Conservation (phyloP, 768 basidiomycete species). For the Leccinum olivaceopallidum region DNA sequence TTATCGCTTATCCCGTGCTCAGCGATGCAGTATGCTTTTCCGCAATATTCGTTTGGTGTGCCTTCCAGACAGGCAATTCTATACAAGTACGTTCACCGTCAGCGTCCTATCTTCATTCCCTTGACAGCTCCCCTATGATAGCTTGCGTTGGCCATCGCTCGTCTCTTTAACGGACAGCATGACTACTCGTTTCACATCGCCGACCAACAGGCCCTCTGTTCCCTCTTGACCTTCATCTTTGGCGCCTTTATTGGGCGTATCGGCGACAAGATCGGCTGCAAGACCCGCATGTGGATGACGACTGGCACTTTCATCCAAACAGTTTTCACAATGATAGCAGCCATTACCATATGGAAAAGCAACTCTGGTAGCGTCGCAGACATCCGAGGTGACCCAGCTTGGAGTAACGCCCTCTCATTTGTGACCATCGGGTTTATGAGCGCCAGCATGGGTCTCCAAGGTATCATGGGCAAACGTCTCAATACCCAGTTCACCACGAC, state of each 20-base stretch:
- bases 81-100: slow-evolving; percentile 47
- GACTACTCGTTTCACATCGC: slow-evolving; percentile 71
- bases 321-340: slow-evolving; percentile 71
- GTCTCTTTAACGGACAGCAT: slow-evolving; percentile 62
- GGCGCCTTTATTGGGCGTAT: slow-evolving; percentile 80
- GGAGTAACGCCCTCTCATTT: slow-evolving; percentile 67
- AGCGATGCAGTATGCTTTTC: slow-evolving; percentile 77
- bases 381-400: slow-evolving; percentile 61
- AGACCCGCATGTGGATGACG: slow-evolving; percentile 74
- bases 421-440: slow-evolving; percentile 79
- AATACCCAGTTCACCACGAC: slow-evolving; percentile 80
- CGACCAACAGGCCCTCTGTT: slow-evolving; percentile 82
- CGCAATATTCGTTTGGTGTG: slow-evolving; percentile 82
- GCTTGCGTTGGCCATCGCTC: slow-evolving; percentile 78
- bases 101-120: fast-evolving
- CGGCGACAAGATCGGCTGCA: slow-evolving; percentile 79
- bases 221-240: slow-evolving; percentile 72
- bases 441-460: slow-evolving; percentile 75
- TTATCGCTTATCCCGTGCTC: not conserved
- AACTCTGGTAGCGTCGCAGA: slow-evolving; percentile 54
- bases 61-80: slow-evolving; percentile 82
- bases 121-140: slow-evolving; percentile 30
- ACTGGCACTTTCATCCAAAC: slow-evolving; percentile 72
- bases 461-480: slow-evolving; percentile 79
- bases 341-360: slow-evolving; percentile 71